These are phyloP conservation scores for Russula ochroleuca DNA, from an alignment of 768 basidiomycete genomes.

Conservation along the genomic window DNA sequence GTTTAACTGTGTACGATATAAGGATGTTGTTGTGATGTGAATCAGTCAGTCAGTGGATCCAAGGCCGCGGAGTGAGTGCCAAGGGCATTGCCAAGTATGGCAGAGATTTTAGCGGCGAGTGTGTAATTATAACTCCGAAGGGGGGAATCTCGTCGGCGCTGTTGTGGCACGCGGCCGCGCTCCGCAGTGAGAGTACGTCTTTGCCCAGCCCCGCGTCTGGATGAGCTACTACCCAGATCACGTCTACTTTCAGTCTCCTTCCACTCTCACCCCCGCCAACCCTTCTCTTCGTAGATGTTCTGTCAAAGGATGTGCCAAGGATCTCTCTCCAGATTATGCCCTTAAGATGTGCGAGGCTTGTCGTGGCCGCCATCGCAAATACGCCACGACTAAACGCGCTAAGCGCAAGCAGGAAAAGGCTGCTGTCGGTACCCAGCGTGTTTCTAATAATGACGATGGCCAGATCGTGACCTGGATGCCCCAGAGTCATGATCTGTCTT, in stretches of 20 bases:
- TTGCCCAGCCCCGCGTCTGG: slow-evolving; percentile 23
- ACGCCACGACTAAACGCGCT: slow-evolving; percentile 49
- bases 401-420: slow-evolving; percentile 51
- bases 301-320: slow-evolving; percentile 43
- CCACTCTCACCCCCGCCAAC: not conserved
- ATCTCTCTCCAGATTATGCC: slow-evolving; percentile 32
- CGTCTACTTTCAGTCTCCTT: slow-evolving; percentile 25
- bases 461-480: slow-evolving; percentile 33
- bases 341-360: slow-evolving; percentile 54
- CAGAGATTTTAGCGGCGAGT: slow-evolving; percentile 16
- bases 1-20: not conserved
- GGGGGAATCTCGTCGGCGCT: slow-evolving; percentile 17
- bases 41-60: no score
- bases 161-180: slow-evolving; percentile 4
- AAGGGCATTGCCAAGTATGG: not conserved
- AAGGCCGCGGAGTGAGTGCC: not conserved
- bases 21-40: no score
- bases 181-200: slow-evolving; percentile 5
- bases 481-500: slow-evolving; percentile 24
- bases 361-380: slow-evolving; percentile 47
- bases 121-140: slow-evolving; percentile 23
- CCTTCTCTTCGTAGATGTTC: slow-evolving; percentile 35
- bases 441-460: slow-evolving; percentile 15
- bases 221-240: slow-evolving; percentile 30
- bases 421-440: slow-evolving; percentile 28